A percentile compares a stretch with the other conserved stretches of the same genome.
These are phyloP conservation scores for Salix brachista DNA, from an alignment of 345 rosid genomes.

Conservation along the genomic window DNA sequence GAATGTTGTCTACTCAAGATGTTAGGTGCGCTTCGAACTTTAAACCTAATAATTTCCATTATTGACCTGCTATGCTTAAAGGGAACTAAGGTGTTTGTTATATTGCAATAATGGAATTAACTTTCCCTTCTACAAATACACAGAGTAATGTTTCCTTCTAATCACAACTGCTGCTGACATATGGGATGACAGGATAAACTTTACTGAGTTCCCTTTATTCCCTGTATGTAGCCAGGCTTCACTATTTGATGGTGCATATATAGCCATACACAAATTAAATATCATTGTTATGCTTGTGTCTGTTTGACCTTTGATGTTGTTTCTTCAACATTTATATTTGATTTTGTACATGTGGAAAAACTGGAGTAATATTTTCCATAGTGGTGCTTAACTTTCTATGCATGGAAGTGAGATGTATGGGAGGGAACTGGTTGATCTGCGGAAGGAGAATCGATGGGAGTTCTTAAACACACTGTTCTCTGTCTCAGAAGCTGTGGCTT, in stretches of 20 bases:
- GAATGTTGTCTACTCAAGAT: slow-evolving; percentile 80
- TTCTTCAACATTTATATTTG: slow-evolving; percentile 5
- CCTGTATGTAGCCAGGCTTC: not conserved
- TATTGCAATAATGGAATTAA: not conserved
- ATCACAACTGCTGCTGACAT: not conserved
- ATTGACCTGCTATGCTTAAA: not conserved
- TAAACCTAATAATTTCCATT: slow-evolving; percentile 7
- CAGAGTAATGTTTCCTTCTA: not conserved
- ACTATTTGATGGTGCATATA: not conserved
- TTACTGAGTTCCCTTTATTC: not conserved
- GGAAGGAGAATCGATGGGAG: slow-evolving; percentile 87
- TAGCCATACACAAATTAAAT: not conserved
- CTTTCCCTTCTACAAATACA: not conserved
- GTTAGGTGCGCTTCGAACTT: slow-evolving; percentile 51
- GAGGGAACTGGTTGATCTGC: slow-evolving; percentile 88
- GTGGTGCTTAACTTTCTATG: slow-evolving; percentile 39
- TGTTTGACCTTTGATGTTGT: not conserved
- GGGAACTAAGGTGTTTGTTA: not conserved
- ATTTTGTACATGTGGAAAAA: slow-evolving; percentile 17
- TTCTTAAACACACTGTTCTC: slow-evolving; percentile 91
- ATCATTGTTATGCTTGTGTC: not conserved
- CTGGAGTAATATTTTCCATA: slow-evolving; percentile 28
- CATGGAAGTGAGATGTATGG: slow-evolving; percentile 84
- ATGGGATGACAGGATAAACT: not conserved
- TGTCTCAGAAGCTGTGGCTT: slow-evolving; percentile 94